Percentiles rank a stretch among this genome's conserved stretches.
These are phyloP conservation scores for Fusarium sp. DNA, from an alignment of 2,329 filamentous ascomycete species.

Conservation along the genomic window DNA sequence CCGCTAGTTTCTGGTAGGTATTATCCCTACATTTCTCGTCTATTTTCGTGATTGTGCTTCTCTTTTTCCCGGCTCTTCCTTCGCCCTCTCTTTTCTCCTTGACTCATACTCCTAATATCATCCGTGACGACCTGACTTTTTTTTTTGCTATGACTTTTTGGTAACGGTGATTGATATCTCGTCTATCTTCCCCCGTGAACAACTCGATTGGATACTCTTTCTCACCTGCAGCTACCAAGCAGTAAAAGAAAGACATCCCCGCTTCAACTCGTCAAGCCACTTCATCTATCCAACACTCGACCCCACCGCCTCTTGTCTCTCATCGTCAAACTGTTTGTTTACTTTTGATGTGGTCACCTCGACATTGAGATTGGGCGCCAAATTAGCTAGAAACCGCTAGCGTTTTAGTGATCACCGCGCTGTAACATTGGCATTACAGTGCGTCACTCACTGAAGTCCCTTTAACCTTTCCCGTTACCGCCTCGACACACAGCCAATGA, in stretches of 20 bases:
- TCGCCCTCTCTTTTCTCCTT: conserved; percentile 17
- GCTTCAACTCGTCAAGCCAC: conserved; percentile 20
- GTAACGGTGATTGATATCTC: conserved; percentile 15
- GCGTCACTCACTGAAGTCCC: conserved; percentile 23
- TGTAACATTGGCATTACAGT: conserved; percentile 9
- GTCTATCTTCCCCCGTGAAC: conserved; percentile 2
- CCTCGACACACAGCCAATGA: conserved; percentile 39
- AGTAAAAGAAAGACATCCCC: conserved; percentile 14
- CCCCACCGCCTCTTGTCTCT: conserved; percentile 32
- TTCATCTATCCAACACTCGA: conserved; percentile 24
- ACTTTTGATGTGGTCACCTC: conserved; percentile 31
- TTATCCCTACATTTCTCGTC: conserved; percentile 29
- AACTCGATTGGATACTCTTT: conserved; percentile 3
- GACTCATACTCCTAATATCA: conserved; percentile 24
- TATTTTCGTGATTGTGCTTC: conserved; percentile 27
- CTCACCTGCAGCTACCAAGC: conserved; percentile 18
- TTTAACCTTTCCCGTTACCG: conserved; percentile 36
- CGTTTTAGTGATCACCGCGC: conserved; percentile 26
- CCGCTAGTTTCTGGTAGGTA: conserved; percentile 25
- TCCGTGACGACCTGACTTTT: conserved; percentile 19
- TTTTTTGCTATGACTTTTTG: not conserved
- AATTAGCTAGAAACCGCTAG: conserved; percentile 30
- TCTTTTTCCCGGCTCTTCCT: conserved; percentile 14
- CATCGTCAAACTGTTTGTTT: conserved; percentile 31
- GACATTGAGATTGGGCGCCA: conserved; percentile 23